These are phyloP conservation scores for Paraconiothyrium sp. DNA, from an alignment of 2,329 filamentous ascomycete genomes.

Conservation along the genomic window DNA sequence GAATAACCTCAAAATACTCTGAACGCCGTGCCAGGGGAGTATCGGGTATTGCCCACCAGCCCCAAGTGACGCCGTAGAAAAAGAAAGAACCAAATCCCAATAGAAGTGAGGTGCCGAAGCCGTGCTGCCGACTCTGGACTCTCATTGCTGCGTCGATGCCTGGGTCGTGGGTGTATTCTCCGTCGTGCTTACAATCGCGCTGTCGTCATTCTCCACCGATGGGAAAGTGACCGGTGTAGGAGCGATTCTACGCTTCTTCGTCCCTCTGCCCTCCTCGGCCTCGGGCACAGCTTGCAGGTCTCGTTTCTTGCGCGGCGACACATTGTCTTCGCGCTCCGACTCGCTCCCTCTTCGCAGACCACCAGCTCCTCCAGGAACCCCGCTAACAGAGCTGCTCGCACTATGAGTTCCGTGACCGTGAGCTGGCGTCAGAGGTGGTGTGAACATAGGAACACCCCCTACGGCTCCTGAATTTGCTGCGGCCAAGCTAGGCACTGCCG, in stretches of 20 bases:
- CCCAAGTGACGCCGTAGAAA: constrained; percentile 10
- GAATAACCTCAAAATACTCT: constrained; percentile 16
- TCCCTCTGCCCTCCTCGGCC: constrained; percentile 43
- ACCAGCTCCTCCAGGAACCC: constrained; percentile 54
- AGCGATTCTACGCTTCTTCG: constrained; percentile 58
- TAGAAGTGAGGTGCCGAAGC: not conserved
- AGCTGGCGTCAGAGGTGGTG: constrained; percentile 87
- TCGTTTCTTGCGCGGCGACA: constrained; percentile 43
- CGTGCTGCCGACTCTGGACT: not conserved
- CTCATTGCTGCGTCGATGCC: constrained; percentile 28
- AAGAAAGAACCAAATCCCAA: constrained; percentile 1
- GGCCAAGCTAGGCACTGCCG: constrained; percentile 78
- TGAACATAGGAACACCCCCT: constrained; percentile 75
- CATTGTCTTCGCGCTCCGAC: constrained; percentile 46
- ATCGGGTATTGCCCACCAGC: constrained; percentile 19
- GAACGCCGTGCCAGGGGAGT: constrained; percentile 32
- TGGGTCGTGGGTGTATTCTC: constrained; percentile 38
- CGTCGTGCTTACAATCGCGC: constrained; percentile 41
- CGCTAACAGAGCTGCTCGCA: constrained; percentile 62
- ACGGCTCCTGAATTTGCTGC: constrained; percentile 72
- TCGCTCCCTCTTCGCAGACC: constrained; percentile 41
- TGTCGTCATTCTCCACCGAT: constrained; percentile 30
- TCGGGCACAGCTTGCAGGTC: constrained; percentile 50
- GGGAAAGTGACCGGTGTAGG: constrained; percentile 53
- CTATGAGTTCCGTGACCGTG: constrained; percentile 58